These are phyloP conservation scores for Sarocladiaceae sp. DNA, from an alignment of 2,329 filamentous ascomycete genomes.

Conservation along the genomic window DNA sequence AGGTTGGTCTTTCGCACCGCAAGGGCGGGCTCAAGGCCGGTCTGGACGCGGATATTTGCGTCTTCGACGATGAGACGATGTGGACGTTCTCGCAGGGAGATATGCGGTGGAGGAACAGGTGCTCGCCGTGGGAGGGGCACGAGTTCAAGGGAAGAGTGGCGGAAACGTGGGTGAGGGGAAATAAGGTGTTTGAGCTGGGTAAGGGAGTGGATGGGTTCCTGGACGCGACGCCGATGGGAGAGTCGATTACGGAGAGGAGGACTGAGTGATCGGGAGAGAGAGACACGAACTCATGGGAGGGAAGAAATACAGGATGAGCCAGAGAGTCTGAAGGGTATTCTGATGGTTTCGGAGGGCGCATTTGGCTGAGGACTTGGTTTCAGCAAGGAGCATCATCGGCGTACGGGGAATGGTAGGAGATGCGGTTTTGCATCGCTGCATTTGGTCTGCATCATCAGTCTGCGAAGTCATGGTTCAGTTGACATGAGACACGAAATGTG, in stretches of 20 bases:
- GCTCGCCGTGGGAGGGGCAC: slow-evolving; percentile 83
- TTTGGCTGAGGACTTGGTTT: too few species aligned
- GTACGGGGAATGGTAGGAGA: too few species aligned
- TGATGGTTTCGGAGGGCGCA: too few species aligned
- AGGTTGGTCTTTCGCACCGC: slow-evolving; percentile 74
- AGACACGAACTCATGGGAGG: too few species aligned
- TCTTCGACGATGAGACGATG: slow-evolving; percentile 78
- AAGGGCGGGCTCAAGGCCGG: slow-evolving; percentile 75
- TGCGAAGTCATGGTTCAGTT: too few species aligned
- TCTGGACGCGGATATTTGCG: slow-evolving; percentile 83
- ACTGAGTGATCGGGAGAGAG: slow-evolving; percentile 23
- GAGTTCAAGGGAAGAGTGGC: slow-evolving; percentile 68
- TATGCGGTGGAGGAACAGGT: slow-evolving; percentile 93
- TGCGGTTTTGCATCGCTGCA: too few species aligned
- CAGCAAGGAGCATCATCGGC: too few species aligned
- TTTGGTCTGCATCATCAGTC: too few species aligned
- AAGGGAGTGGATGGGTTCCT: slow-evolving; percentile 56
- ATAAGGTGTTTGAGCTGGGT: slow-evolving; percentile 66
- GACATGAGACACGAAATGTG: too few species aligned
- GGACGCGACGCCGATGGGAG: slow-evolving; percentile 36
- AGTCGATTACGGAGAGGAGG: slow-evolving; percentile 56
- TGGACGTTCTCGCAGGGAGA: slow-evolving; percentile 70
- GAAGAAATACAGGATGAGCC: too few species aligned
- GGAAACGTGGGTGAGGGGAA: slow-evolving; percentile 81
- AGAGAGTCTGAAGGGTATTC: neutral